These are phyloP conservation scores for Nothopassalora personata DNA, from an alignment of 2,329 filamentous ascomycete genomes.

Conservation along the genomic window DNA sequence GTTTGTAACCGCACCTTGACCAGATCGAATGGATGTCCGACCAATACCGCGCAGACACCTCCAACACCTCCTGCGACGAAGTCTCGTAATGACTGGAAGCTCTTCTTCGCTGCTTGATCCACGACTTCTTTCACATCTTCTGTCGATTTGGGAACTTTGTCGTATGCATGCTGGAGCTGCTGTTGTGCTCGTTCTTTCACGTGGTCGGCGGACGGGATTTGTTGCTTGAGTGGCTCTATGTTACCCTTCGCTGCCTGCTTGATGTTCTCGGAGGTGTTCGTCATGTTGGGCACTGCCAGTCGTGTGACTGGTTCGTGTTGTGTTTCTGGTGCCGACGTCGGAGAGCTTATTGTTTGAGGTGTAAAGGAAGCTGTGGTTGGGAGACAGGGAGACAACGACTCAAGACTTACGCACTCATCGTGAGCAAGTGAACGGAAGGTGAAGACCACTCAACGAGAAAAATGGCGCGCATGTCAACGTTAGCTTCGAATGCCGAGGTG, in stretches of 20 bases:
- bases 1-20: conserved; percentile 98
- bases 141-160: conserved; percentile 25
- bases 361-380: not conserved
- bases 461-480: not conserved
- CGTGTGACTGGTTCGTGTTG: not conserved
- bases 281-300: conserved; percentile 5
- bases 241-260: conserved; percentile 21
- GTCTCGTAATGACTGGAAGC: conserved; percentile 66
- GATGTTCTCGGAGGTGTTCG: conserved; percentile 10
- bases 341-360: not conserved
- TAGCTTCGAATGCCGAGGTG: not conserved
- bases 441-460: not conserved
- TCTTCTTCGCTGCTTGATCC: conserved; percentile 47
- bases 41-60: conserved; percentile 86
- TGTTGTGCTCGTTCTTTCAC: conserved; percentile 15
- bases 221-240: conserved; percentile 14
- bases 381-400: not conserved
- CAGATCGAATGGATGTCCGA: conserved; percentile 92
- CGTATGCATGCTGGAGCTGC: conserved; percentile 17
- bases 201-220: conserved; percentile 14
- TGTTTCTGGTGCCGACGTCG: not conserved
- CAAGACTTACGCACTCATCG: conserved; percentile 1
- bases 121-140: conserved; percentile 51
- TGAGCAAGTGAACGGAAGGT: not conserved
- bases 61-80: conserved; percentile 87